These are phyloP conservation scores for Mortierella sp. DNA, from an alignment of 371 early-diverging fungal species.

Conservation along the genomic window DNA sequence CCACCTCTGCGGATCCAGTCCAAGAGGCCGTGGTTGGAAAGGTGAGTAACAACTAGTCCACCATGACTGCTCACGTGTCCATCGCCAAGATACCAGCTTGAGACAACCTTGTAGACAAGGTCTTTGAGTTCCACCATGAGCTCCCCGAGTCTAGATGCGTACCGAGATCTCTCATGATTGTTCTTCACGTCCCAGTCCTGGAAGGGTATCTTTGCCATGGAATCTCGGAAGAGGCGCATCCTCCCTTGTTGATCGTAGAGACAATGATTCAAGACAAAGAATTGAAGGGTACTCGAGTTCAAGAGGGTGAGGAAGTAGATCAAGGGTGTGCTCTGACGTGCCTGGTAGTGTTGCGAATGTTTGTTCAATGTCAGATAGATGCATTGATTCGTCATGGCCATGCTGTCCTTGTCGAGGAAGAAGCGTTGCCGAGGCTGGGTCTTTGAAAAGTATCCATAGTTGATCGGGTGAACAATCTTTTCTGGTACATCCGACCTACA, in stretches of 20 bases:
- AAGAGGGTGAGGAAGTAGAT: constrained; percentile 64
- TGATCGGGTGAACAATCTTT: constrained; percentile 74
- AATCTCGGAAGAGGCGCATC: constrained; percentile 69
- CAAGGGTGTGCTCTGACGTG: constrained; percentile 26
- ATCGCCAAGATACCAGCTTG: constrained; percentile 25
- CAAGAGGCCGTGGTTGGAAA: constrained; percentile 23
- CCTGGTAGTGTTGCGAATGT: constrained; percentile 14
- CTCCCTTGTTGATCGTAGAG: constrained; percentile 73
- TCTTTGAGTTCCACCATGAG: constrained; percentile 41
- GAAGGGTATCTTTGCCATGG: constrained; percentile 73
- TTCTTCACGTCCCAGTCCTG: constrained; percentile 55
- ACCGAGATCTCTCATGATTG: constrained; percentile 18
- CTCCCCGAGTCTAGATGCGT: constrained; percentile 36
- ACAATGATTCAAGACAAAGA: constrained; percentile 63
- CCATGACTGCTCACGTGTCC: not conserved
- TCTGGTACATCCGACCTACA: constrained; percentile 56
- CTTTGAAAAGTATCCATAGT: constrained; percentile 71
- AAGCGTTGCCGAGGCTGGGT: constrained; percentile 70
- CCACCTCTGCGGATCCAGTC: constrained; percentile 51
- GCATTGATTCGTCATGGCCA: constrained; percentile 67
- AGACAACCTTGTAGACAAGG: constrained; percentile 27
- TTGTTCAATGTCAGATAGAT: constrained; percentile 65
- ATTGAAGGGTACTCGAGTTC: constrained; percentile 67
- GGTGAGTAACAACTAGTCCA: too few species aligned
- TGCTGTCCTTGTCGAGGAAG: constrained; percentile 58